phyloP scores from a whole-genome alignment of 108 stramenopile genomes.

The Mediolabrus comicus region DNA sequence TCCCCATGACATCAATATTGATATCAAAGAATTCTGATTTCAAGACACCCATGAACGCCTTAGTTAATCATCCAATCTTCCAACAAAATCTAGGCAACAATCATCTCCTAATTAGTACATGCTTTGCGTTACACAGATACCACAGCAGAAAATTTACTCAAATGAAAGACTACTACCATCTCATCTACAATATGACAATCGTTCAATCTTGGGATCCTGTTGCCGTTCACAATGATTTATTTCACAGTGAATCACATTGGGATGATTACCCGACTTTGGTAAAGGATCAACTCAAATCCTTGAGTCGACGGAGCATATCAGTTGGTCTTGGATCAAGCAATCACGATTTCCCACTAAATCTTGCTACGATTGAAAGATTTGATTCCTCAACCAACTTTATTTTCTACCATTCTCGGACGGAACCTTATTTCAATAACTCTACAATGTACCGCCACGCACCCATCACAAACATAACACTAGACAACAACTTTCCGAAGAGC shows the following conservation, averaged over 20 bases:
- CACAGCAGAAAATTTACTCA: not conserved
- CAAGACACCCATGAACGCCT: not conserved
- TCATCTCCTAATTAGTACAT: not conserved
- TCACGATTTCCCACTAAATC: not conserved
- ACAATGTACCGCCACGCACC: not conserved
- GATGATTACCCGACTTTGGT: too few species aligned
- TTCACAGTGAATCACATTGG: not conserved
- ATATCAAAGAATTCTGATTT: not conserved
- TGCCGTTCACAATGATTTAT: too few species aligned
- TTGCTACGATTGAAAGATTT: conserved; percentile 14
- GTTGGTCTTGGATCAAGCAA: not conserved
- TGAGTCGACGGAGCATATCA: too few species aligned
- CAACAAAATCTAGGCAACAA: not conserved
- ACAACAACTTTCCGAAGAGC: not conserved
- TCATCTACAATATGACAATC: not conserved
- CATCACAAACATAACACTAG: not conserved
- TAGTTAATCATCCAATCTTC: not conserved
- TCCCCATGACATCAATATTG: not conserved
- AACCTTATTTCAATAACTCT: not conserved
- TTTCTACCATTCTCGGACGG: conserved; percentile 25
- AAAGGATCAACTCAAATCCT: too few species aligned
- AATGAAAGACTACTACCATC: not conserved
- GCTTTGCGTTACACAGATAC: not conserved
- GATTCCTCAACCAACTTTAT: not conserved
- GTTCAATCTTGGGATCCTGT: too few species aligned